These are phyloP conservation scores for Coemansia sp. DNA, from an alignment of 192 early-diverging fungal genomes.

Conservation along the genomic window DNA sequence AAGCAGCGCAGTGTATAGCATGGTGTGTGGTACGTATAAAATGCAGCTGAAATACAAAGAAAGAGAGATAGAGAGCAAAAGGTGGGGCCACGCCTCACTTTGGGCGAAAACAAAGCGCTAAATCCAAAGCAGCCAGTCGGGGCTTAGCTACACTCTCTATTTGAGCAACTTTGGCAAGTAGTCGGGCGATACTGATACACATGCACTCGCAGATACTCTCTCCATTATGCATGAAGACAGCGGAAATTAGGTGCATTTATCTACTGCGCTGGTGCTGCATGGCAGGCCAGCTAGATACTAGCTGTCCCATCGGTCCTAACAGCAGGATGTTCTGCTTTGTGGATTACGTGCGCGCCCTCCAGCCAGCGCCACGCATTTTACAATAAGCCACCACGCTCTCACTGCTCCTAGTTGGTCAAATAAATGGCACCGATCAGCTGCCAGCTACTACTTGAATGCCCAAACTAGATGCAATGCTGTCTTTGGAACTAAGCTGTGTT, in stretches of 20 bases:
- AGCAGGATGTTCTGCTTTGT: background rate
- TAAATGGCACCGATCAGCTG: background rate
- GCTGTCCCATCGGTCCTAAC: background rate
- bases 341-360: background rate
- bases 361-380: conserved; percentile 8
- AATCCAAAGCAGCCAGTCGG: background rate
- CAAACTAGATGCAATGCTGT: too few relatives aligned
- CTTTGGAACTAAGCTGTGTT: too few relatives aligned
- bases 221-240: background rate
- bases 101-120: background rate
- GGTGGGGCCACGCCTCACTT: background rate
- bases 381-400: conserved; percentile 1
- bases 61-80: background rate
- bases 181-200: background rate
- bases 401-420: background rate
- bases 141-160: background rate
- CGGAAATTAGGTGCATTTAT: background rate
- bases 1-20: conserved; percentile 30
- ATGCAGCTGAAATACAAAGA: background rate
- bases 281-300: background rate
- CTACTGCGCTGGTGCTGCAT: background rate
- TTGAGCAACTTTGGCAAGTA: background rate
- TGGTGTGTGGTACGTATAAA: background rate
- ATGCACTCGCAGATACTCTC: background rate
- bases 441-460: background rate